phyloP scores from a whole-genome alignment of 768 basidiomycete genomes.

The Rhizopogon salebrosus region DNA sequence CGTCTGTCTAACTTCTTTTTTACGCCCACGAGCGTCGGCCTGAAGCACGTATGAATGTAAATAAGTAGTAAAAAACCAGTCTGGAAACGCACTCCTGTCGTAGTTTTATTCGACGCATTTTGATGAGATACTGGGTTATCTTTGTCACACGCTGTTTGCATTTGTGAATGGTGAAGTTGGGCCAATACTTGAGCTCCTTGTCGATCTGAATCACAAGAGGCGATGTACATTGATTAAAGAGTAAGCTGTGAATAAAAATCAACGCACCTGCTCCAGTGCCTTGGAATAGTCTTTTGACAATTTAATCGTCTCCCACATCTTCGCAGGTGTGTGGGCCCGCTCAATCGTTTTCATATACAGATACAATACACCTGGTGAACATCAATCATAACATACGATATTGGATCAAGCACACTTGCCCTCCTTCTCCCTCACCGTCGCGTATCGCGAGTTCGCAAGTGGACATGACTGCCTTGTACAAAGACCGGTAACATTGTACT shows the following conservation, averaged over 20 bases:
- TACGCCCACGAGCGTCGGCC: conserved; percentile 89
- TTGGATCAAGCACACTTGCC: conserved; percentile 40
- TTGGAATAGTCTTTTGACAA: conserved; percentile 92
- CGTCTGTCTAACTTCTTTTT: conserved; percentile 97
- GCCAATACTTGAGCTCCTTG: conserved; percentile 94
- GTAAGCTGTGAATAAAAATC: not conserved
- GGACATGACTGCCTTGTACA: conserved; percentile 96
- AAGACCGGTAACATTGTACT: conserved; percentile 96
- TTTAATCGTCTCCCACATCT: conserved; percentile 97
- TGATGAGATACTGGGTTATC: conserved; percentile 98
- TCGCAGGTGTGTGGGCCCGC: conserved; percentile 90
- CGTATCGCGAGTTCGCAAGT: conserved; percentile 95
- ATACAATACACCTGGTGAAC: conserved; percentile 68
- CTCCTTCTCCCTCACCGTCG: conserved; percentile 95
- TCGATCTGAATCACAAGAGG: conserved; percentile 68
- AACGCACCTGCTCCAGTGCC: conserved; percentile 84
- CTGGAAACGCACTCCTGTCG: conserved; percentile 66
- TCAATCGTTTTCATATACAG: conserved; percentile 98
- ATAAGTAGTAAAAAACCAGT: not conserved
- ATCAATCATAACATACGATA: not conserved
- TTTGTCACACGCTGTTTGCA: conserved; percentile 99
- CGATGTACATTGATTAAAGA: not conserved
- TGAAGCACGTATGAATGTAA: conserved; percentile 23
- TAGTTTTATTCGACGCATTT: conserved; percentile 89
- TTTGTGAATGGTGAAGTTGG: conserved; percentile 94